Base-by-base conservation (phyloP, 441 rosid species). In the Populus hybrid region DNA sequence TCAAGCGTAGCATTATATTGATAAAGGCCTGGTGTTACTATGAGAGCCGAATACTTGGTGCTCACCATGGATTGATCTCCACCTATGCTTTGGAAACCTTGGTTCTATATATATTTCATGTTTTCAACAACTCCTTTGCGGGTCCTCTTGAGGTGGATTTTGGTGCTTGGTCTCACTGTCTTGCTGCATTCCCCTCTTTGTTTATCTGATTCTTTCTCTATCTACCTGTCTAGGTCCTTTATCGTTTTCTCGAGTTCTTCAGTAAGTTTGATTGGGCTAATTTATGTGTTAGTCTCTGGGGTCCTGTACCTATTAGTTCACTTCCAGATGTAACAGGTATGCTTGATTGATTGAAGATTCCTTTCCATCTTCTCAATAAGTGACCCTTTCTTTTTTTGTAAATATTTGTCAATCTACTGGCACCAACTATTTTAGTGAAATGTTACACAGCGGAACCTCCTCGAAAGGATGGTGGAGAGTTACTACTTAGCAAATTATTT, bases 1-100 rank as follows among this genome's bases (percentile, higher is more conserved):
- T 94, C 89, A 97, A 94, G 84, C 92, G 94, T 72, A 97, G 99
- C 86, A 93, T 94, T 80, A 94, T 94, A 80, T 83, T 97, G 89
- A 93, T 97, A 74, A 97, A 96, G 81, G 99, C 99, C 9, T 96
- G 99, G 99, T 96, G 99, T 89, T 96, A 96, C 82, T 96, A 96
- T 81, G 99, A 96, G 89, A 96, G 99, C 84, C 98, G 99, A 63
- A 94, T 94, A 85, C 82, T 96, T 84, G 99, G 99, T 81, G 98
- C 99, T 84, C 99, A 94, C 87, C 99, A 97, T 82, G 99, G 99
- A 72, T 89, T 97, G 80, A 97, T 97, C 74, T 97, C 99, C 1
- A 97, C 99, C 68, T 97, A 97, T 82, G 98, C 98, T 53, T 77
- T 97, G 74, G 99, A 97, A 84, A 97, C 98, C 78, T 85, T 97